phyloP scores from a whole-genome alignment of 306 rosid genomes.

The Acmispon strigosus region DNA sequence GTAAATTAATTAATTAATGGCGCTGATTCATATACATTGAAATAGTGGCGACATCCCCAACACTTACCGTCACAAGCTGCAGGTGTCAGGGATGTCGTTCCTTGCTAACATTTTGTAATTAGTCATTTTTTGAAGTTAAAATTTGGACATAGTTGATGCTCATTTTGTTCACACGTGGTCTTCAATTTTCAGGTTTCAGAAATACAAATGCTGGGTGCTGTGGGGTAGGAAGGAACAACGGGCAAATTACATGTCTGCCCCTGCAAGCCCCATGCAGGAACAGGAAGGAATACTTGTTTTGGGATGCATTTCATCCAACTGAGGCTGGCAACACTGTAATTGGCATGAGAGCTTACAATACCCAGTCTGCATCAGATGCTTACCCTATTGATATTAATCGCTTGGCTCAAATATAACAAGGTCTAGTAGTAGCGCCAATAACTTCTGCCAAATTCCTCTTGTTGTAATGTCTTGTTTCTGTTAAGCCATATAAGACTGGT shows the following conservation, averaged over 20 bases:
- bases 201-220: constrained; percentile 74
- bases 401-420: constrained; percentile 52
- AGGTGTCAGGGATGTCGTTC: too few relatives aligned
- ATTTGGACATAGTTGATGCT: not conserved
- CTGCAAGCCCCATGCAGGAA: constrained; percentile 68
- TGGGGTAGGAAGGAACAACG: constrained; percentile 94
- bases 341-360: constrained; percentile 63
- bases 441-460: not conserved
- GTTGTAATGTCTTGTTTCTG: not conserved
- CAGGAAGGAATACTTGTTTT: constrained; percentile 56
- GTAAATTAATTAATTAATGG: constrained; percentile 43
- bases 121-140: not conserved
- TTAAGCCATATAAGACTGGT: too few relatives aligned
- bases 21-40: too few relatives aligned
- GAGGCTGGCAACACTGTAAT: constrained; percentile 58
- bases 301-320: constrained; percentile 98
- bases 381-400: constrained; percentile 71
- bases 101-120: too few relatives aligned
- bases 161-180: not conserved
- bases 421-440: not conserved
- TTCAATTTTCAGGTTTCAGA: constrained; percentile 50
- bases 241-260: constrained; percentile 82
- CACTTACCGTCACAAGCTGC: too few relatives aligned
- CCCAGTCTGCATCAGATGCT: constrained; percentile 74
- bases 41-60: too few relatives aligned